Evolutionary conservation across 2,329 filamentous ascomycete species (phyloP).

Genomic region (Acephala macrosclerotiorum): DNA sequence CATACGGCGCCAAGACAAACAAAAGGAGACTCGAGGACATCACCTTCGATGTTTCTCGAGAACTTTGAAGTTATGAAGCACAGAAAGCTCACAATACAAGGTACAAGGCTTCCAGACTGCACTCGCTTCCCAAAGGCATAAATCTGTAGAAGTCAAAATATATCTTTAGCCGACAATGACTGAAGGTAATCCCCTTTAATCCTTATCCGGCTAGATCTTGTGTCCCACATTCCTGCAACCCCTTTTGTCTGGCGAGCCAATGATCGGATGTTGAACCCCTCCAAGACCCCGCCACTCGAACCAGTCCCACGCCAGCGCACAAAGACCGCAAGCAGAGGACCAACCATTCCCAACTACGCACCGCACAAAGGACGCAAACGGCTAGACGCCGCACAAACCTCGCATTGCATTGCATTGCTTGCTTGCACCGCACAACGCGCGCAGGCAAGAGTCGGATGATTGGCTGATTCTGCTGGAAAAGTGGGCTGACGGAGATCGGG

Average conservation of each 20-base stretch:
- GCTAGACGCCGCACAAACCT: not conserved
- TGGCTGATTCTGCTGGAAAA: not conserved
- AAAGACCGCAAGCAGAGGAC: not conserved
- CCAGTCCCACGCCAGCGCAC: not conserved
- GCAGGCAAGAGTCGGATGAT: not conserved
- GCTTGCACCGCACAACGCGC: constrained; percentile 3
- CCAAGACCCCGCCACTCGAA: not conserved
- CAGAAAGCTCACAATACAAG: not conserved
- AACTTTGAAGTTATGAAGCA: not conserved
- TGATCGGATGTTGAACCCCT: not conserved
- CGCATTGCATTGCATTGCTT: not conserved
- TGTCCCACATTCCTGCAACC: constrained; percentile 6
- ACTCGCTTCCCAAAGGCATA: not conserved
- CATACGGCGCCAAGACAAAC: not conserved
- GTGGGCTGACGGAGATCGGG: not conserved
- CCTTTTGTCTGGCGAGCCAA: not conserved
- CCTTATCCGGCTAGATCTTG: constrained; percentile 4
- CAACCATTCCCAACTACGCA: not conserved
- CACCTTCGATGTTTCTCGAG: not conserved
- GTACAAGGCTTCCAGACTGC: not conserved
- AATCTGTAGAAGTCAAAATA: not conserved
- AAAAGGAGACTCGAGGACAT: not conserved
- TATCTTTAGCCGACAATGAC: not conserved
- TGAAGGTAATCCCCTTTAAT: not conserved
- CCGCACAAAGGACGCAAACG: constrained; percentile 16